Percentiles rank a stretch among this genome's conserved stretches.
Evolutionary conservation across 192 early-diverging fungal species (phyloP).

Genomic region (Kappamyces sp.): DNA sequence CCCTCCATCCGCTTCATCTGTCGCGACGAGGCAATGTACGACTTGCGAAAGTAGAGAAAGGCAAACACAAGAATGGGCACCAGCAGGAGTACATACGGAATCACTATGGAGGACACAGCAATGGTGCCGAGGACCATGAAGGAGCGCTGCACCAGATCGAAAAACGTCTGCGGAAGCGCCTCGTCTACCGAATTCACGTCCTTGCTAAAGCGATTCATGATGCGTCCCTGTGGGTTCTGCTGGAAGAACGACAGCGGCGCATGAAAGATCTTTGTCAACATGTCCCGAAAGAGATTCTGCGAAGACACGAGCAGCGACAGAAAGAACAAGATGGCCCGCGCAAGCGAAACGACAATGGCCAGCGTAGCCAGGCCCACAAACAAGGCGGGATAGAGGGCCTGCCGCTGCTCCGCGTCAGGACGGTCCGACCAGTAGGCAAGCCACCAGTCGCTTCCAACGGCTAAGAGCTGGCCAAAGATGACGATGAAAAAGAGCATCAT

Average conservation of each 20-base stretch:
- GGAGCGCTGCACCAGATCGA: conserved; percentile 54
- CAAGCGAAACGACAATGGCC: conserved; percentile 41
- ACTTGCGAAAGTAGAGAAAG: conserved; percentile 44
- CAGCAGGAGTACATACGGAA: conserved; percentile 52
- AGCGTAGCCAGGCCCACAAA: conserved; percentile 36
- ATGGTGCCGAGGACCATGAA: conserved; percentile 62
- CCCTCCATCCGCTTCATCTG: conserved; percentile 68
- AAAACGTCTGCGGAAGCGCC: conserved; percentile 40
- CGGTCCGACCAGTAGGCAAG: conserved; percentile 47
- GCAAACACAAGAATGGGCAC: conserved; percentile 38
- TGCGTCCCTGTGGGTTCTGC: conserved; percentile 52
- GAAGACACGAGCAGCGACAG: conserved; percentile 34
- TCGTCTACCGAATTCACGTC: conserved; percentile 62
- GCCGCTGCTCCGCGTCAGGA: conserved; percentile 28
- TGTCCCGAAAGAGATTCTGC: conserved; percentile 28
- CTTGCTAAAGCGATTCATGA: conserved; percentile 50
- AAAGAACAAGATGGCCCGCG: conserved; percentile 50
- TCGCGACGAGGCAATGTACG: conserved; percentile 51
- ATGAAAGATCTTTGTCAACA: conserved; percentile 36
- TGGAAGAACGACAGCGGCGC: conserved; percentile 57
- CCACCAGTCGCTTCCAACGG: conserved; percentile 49
- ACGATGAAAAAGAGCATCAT: conserved; percentile 26
- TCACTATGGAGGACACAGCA: conserved; percentile 51
- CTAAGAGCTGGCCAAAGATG: conserved; percentile 28
- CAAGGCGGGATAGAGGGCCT: conserved; percentile 29